These are phyloP conservation scores for Thalassiosira allenii DNA, from an alignment of 352 stramenopile species.

Conservation along the genomic window DNA sequence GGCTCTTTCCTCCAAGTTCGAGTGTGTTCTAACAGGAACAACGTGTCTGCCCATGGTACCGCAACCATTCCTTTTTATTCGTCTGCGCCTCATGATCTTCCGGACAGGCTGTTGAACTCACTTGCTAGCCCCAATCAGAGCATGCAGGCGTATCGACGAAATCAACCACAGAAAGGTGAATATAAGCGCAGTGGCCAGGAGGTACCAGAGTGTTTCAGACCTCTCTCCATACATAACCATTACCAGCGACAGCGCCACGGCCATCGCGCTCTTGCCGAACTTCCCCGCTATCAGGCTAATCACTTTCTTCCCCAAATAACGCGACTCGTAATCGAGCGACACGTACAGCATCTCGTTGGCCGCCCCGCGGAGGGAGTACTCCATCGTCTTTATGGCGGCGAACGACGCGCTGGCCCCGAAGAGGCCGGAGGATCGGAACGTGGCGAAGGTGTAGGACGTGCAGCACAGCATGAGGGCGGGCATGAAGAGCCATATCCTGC, in stretches of 20 bases:
- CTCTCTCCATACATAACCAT: conserved; percentile 48
- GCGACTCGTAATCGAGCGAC: conserved; percentile 63
- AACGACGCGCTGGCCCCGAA: conserved; percentile 51
- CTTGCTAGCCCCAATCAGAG: conserved; percentile 51
- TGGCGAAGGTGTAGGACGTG: conserved; percentile 46
- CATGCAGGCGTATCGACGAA: conserved; percentile 49
- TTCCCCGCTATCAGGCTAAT: conserved; percentile 61
- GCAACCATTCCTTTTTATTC: no score
- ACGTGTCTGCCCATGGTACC: no score
- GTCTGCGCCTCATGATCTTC: no score
- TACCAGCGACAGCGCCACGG: conserved; percentile 36
- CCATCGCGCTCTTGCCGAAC: conserved; percentile 65
- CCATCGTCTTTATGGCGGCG: conserved; percentile 65
- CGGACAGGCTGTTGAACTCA: no score
- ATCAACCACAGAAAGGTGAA: conserved; percentile 52
- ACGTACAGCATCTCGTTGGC: conserved; percentile 68
- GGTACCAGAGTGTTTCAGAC: conserved; percentile 44
- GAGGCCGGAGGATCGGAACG: conserved; percentile 29
- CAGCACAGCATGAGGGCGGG: conserved; percentile 61
- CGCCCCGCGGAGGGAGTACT: conserved; percentile 55
- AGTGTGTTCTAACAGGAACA: no score
- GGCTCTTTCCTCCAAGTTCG: no score
- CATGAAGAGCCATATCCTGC: conserved; percentile 75
- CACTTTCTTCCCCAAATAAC: conserved; percentile 72
- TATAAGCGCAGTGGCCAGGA: conserved; percentile 38